Evolutionary conservation across 2,329 filamentous ascomycete genomes (phyloP), one percentile per base, ranked within the genome.

Genomic region (Fusarium pilosicola): DNA sequence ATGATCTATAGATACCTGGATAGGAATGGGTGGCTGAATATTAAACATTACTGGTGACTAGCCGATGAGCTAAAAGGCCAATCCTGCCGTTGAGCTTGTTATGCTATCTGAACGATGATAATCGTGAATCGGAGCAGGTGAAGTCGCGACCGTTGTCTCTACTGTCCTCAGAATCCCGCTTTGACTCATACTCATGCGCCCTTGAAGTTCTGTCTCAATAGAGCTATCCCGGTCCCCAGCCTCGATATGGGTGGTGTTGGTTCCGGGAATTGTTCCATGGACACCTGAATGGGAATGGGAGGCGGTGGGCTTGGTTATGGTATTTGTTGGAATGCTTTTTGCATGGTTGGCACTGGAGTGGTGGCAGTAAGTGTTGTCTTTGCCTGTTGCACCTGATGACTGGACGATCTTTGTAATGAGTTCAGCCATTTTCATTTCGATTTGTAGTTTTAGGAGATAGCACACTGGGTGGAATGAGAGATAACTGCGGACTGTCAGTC

Each of bases 341-440:
- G 44, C 68, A 7, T 56, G 30, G 4, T 51, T 65, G 0, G 56
- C 63, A 2, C 45, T 71, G 1, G 68, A 69, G 1, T 68, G 62
- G 8, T 42, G 54, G 8, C 70, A 71, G 20, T 75, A 76, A 11
- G 41, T 45, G 8, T 74, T 63, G 3, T 65, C 58, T 15, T 45
- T 61, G 7, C 65, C 57, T 5, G 41, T 49, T 8, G 46, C 32
- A 1, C 63, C 61, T 0, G 68, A 48, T 0, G 66, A 70, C 1
- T 64, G 66, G 2, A 80, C 73, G 6, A 81, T 76, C 38, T 82
- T 84, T 7, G 76, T 82, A 67, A 87, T 87, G 10, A 87, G 81
- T 32, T 85, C 84, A 55, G 86, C 84, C 84, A 87, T 87, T 22
- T 81, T 82, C 83, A 87, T 85, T 64, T 87, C 86, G 62, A 87